Evolutionary conservation across 176 grass and related monocot genomes (phyloP), one percentile per base, ranked within the genome.

Genomic region (Phyllostachys edulis): DNA sequence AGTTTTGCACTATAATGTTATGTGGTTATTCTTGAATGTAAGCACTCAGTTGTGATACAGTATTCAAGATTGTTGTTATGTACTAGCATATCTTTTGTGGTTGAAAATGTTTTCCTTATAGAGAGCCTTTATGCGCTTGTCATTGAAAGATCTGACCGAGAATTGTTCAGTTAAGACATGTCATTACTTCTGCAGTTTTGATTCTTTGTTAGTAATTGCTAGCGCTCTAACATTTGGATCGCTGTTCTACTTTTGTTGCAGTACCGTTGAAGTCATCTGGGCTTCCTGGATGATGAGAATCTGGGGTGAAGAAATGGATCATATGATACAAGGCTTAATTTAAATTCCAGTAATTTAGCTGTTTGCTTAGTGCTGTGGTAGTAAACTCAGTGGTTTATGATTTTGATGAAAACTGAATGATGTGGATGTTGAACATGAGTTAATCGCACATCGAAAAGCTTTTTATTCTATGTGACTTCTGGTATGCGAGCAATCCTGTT

Each of bases 251-350:
- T 39, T 77, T 39, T 78, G 0, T 23, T 86, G 74, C 88, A 90
- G 88, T 90, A 90, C 74, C 88, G 88, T 34, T 90, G 64, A 90
- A 87, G 41, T 49, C 38, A 42, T 18, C 9, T 73, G 39, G 16
- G 3, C 36, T 57, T 9, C 7, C 13, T 75, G 38, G 26, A 23
- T 5, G 12, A 27, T 45, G 13, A 6, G 14, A 29, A n/a, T 52
- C 40, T 29, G 17, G 29, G 26, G 7, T 65, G 44, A 75, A 73
- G 38, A 18, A 16, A 86, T 86, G 27, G 46, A 66, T 4, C 65
- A 4, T 71, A 46, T 81, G 10, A 45, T 27, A n/a, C 36, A 56
- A 67, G 4, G 39, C 7, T 12, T 73, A 69, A 59, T 86, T 73
- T 78, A 9, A 61, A 26, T 73, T 90, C 16, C 80, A 69, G 84